Conservation (phyloP, 1,284 basidiomycete genomes). For the Inonotus obliquus region DNA sequence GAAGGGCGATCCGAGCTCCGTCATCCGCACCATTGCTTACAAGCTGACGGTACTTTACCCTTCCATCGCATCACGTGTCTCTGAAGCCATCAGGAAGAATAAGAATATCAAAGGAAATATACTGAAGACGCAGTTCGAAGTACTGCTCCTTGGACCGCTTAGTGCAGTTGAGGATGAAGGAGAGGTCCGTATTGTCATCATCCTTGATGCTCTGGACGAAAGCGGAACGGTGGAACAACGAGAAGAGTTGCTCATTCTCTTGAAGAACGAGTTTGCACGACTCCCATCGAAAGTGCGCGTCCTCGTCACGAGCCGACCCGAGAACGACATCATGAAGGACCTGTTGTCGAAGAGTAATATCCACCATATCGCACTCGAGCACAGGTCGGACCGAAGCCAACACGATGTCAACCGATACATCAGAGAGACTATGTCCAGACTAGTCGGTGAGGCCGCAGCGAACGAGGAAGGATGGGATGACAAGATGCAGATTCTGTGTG, state of each 20-base stretch:
- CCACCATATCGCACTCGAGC: background rate
- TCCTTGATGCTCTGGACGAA: slow-evolving; percentile 7
- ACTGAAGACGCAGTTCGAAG: too few species aligned
- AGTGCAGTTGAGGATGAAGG: background rate
- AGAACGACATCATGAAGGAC: background rate
- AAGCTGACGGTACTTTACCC: background rate
- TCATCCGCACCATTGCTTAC: too few species aligned
- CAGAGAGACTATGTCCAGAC: too few species aligned
- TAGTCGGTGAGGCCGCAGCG: too few species aligned
- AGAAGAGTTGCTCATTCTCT: slow-evolving; percentile 27
- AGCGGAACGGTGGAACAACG: slow-evolving; percentile 20
- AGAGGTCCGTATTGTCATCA: background rate
- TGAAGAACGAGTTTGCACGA: slow-evolving; percentile 22
- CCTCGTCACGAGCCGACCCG: slow-evolving; percentile 5
- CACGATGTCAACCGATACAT: background rate
- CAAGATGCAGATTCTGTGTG: too few species aligned
- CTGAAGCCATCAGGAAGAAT: background rate
- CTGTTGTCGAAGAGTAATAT: background rate
- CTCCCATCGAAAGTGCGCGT: background rate
- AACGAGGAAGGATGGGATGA: too few species aligned
- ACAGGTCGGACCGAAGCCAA: background rate
- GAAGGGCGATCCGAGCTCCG: too few species aligned
- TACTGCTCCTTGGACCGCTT: background rate
- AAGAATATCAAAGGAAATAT: background rate
- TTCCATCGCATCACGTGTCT: background rate